Evolutionary conservation across 768 basidiomycete genomes (phyloP).

Genomic region (Leucosporidium yakuticum): DNA sequence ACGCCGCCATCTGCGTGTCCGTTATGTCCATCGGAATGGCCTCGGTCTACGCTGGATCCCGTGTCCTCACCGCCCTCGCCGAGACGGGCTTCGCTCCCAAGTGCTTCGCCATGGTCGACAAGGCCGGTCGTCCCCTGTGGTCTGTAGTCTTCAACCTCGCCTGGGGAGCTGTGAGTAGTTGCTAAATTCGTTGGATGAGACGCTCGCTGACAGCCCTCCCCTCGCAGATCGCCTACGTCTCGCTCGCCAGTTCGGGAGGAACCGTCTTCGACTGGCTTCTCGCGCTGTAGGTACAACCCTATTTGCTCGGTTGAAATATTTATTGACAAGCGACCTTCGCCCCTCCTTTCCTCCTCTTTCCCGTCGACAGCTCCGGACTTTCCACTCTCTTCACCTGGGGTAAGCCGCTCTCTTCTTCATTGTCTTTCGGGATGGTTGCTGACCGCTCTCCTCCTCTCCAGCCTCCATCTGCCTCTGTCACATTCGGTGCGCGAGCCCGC

Average conservation of each 20-base stretch:
- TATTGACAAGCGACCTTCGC: too few relatives aligned
- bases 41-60: constrained; percentile 61
- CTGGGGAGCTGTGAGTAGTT: constrained; percentile 13
- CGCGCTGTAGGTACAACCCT: constrained; percentile 40
- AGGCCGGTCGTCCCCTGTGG: constrained; percentile 57
- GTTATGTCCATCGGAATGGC: constrained; percentile 55
- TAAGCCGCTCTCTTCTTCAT: not conserved
- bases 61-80: constrained; percentile 59
- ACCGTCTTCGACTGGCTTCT: constrained; percentile 52
- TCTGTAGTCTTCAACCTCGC: constrained; percentile 47
- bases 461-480: constrained; percentile 35
- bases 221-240: too few relatives aligned
- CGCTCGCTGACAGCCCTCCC: too few relatives aligned
- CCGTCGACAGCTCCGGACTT: constrained; percentile 55
- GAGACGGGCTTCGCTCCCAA: constrained; percentile 60
- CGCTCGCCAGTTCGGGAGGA: constrained; percentile 47
- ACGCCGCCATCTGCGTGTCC: constrained; percentile 30
- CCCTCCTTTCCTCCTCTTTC: too few relatives aligned
- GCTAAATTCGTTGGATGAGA: too few relatives aligned
- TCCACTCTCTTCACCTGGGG: constrained; percentile 64
- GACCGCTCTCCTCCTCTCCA: not conserved
- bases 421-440: not conserved
- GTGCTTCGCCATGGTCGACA: constrained; percentile 60
- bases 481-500: constrained; percentile 22
- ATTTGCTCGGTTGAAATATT: too few relatives aligned